Conservation (phyloP, 441 rosid genomes). For the Manihot esculenta region DNA sequence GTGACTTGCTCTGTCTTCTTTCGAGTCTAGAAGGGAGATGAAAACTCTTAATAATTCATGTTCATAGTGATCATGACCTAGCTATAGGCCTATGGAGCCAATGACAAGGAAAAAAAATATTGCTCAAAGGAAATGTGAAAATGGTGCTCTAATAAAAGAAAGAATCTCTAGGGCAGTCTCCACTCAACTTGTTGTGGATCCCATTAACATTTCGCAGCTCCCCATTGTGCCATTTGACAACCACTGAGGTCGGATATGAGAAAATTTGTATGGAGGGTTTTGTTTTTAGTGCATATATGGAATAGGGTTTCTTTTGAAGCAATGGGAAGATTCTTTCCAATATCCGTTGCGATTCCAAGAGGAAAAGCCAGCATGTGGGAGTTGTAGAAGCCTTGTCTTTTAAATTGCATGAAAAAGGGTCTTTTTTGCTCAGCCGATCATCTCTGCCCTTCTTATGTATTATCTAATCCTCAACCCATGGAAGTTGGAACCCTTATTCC, state of each 20-base stretch:
- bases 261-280: neutral
- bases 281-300: neutral
- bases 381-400: neutral
- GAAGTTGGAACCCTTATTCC: neutral
- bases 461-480: constrained; percentile 2
- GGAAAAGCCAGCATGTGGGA: constrained; percentile 12
- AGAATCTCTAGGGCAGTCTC: neutral
- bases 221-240: neutral
- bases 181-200: constrained; percentile 1
- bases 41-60: too few species aligned
- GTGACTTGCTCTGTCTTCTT: too few species aligned
- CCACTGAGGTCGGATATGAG: too few species aligned
- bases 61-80: too few species aligned
- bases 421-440: too few species aligned
- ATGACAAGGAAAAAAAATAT: neutral
- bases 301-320: neutral
- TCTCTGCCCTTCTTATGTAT: neutral
- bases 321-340: constrained; percentile 21
- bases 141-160: neutral
- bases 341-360: constrained; percentile 18
- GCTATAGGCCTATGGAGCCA: too few species aligned
- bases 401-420: neutral
- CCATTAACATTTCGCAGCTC: neutral
- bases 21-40: too few species aligned
- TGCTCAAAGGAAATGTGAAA: neutral